These are phyloP conservation scores for Aureobasidium sp. DNA, from an alignment of 2,329 filamentous ascomycete species.

Conservation along the genomic window DNA sequence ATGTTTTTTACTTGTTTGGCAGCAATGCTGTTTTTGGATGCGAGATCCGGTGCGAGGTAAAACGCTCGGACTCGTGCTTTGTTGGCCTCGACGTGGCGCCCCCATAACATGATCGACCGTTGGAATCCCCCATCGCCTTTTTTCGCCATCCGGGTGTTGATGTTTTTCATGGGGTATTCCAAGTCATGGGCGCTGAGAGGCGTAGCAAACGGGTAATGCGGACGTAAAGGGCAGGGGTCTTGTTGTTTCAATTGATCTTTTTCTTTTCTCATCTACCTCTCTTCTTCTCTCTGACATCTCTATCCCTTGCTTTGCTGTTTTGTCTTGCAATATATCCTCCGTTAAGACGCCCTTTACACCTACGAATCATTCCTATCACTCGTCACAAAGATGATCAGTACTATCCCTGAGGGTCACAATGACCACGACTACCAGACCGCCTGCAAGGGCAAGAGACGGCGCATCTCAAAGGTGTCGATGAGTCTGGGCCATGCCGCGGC, in stretches of 20 bases:
- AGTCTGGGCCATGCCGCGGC: background rate
- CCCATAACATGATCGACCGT: background rate
- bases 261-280: background rate
- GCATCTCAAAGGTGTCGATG: constrained; percentile 8
- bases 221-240: background rate
- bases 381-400: background rate
- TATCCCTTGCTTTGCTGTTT: background rate
- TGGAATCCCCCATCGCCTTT: background rate
- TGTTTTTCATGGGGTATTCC: background rate
- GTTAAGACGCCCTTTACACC: background rate
- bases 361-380: background rate
- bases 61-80: background rate
- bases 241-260: background rate
- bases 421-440: constrained; percentile 2
- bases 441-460: background rate
- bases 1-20: background rate
- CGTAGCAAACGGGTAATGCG: background rate
- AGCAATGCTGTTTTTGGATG: background rate
- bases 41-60: background rate
- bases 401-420: background rate
- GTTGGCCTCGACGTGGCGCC: background rate
- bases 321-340: background rate
- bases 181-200: background rate
- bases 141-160: background rate
- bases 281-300: background rate